Evolutionary conservation across 768 basidiomycete genomes (phyloP).

Genomic region (Leucosporidium creatinivorum): DNA sequence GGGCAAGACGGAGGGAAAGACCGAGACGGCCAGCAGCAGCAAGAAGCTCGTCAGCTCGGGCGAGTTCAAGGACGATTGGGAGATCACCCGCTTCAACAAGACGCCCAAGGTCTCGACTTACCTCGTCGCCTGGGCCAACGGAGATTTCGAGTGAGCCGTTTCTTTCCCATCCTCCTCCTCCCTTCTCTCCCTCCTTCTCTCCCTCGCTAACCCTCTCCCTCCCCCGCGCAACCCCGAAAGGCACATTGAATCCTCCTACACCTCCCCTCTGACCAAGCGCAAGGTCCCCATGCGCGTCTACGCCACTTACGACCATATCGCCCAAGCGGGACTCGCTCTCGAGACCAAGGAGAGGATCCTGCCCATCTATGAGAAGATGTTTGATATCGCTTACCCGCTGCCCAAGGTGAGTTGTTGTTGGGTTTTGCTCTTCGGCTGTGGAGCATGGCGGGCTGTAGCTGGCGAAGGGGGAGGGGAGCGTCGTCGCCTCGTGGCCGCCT

Average conservation of each 20-base stretch:
- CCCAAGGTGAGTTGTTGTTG: constrained; percentile 54
- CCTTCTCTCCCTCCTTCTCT: neutral
- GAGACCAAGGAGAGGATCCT: constrained; percentile 75
- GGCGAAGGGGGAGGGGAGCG: too few relatives aligned
- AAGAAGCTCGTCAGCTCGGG: constrained; percentile 37
- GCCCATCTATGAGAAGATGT: constrained; percentile 84
- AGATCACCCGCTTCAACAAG: constrained; percentile 68
- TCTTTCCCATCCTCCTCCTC: neutral
- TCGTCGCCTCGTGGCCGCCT: too few relatives aligned
- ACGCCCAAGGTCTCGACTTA: constrained; percentile 52
- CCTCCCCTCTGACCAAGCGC: constrained; percentile 70
- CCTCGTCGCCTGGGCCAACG: constrained; percentile 42
- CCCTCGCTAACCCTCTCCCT: neutral
- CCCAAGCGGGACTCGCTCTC: constrained; percentile 75
- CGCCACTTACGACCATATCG: constrained; percentile 70
- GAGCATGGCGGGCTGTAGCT: too few relatives aligned
- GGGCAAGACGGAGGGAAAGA: constrained; percentile 36
- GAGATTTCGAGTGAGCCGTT: constrained; percentile 53
- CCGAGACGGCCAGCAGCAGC: constrained; percentile 41
- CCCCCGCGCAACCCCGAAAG: neutral
- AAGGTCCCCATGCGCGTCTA: constrained; percentile 77
- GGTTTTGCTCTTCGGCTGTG: too few relatives aligned
- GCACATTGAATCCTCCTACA: constrained; percentile 66
- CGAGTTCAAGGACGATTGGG: constrained; percentile 53
- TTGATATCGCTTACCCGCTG: constrained; percentile 83